Conservation (phyloP, 2,329 filamentous ascomycete genomes). For the Chaetoscypha palmicola region DNA sequence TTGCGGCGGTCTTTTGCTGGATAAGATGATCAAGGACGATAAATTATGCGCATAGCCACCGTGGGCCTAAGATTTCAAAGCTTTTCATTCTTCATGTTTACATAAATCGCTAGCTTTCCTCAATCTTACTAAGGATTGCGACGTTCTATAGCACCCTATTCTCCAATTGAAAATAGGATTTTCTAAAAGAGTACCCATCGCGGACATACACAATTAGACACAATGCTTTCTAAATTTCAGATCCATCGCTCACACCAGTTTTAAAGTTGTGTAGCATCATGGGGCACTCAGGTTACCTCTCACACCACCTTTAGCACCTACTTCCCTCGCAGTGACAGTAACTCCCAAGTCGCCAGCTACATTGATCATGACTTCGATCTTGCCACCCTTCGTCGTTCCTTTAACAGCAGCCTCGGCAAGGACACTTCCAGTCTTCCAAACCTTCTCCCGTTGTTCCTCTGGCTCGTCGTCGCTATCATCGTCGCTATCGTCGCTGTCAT, state of each 20-base stretch:
- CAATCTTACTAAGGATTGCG: too few relatives aligned
- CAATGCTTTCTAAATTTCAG: too few relatives aligned
- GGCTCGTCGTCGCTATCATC: constrained; percentile 67
- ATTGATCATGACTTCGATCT: constrained; percentile 91
- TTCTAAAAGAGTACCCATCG: not conserved
- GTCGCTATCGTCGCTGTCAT: constrained; percentile 50
- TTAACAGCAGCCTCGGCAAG: constrained; percentile 82
- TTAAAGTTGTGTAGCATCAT: constrained; percentile 14
- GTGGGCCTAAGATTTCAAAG: too few relatives aligned
- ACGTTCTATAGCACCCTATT: constrained; percentile 2
- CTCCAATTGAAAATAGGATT: not conserved
- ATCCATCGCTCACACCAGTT: too few relatives aligned
- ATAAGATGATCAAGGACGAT: too few relatives aligned
- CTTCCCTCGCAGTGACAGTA: constrained; percentile 74
- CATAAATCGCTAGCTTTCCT: too few relatives aligned
- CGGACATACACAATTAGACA: not conserved
- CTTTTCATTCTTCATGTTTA: too few relatives aligned
- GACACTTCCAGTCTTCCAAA: constrained; percentile 79
- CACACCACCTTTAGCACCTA: constrained; percentile 47
- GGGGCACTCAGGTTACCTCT: constrained; percentile 27
- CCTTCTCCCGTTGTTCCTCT: constrained; percentile 81
- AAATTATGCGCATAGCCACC: too few relatives aligned
- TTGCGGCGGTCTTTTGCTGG: too few relatives aligned
- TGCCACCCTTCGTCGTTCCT: constrained; percentile 77
- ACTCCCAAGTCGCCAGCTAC: constrained; percentile 73